phyloP scores from a whole-genome alignment of 108 stramenopile genomes.

The Nannochloropsis gaditana region DNA sequence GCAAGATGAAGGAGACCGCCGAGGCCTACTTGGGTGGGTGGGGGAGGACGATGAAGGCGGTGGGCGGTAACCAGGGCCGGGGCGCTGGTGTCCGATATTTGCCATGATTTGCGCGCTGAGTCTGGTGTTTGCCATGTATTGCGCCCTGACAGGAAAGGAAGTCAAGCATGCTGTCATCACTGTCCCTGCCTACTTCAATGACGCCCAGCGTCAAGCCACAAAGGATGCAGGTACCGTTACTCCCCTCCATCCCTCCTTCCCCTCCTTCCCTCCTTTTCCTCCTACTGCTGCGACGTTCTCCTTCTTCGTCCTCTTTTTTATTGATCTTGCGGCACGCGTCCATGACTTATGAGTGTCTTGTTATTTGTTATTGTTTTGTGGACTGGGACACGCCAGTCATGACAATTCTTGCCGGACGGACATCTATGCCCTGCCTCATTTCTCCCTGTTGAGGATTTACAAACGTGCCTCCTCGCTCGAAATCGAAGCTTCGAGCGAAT shows the following conservation, averaged over 20 bases:
- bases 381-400: too few species aligned
- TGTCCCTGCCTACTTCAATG: conserved; percentile 92
- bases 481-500: too few species aligned
- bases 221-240: conserved; percentile 52
- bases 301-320: too few species aligned
- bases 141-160: background rate
- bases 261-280: background rate
- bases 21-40: conserved; percentile 53
- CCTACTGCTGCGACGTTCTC: too few species aligned
- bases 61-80: background rate
- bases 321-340: too few species aligned
- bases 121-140: background rate
- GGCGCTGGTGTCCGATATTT: background rate
- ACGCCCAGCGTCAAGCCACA: conserved; percentile 77
- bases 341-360: too few species aligned
- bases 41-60: background rate
- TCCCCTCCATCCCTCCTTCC: background rate
- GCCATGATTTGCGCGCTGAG: background rate
- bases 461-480: too few species aligned
- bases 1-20: conserved; percentile 77
- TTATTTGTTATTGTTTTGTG: too few species aligned
- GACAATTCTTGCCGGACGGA: too few species aligned
- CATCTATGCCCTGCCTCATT: too few species aligned
- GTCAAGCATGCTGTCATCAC: conserved; percentile 77
- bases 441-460: too few species aligned